phyloP scores from a whole-genome alignment of 768 basidiomycete species.

The Austroboletus eburneus region DNA sequence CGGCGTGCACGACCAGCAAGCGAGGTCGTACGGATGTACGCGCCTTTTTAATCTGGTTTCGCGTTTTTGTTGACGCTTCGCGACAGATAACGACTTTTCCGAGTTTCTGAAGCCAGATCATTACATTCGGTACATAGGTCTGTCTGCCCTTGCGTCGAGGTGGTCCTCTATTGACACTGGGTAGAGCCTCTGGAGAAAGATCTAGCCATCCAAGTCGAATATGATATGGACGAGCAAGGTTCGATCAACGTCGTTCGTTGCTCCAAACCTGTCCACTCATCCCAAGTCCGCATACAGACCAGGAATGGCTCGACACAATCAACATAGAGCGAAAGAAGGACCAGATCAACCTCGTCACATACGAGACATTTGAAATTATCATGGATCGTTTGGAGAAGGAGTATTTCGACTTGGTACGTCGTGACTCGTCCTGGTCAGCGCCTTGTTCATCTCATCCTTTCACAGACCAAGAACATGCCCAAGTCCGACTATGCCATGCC shows the following conservation, averaged over 20 bases:
- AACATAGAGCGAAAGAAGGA: constrained; percentile 81
- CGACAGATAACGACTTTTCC: constrained; percentile 57
- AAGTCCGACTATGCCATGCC: constrained; percentile 85
- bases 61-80: constrained; percentile 16
- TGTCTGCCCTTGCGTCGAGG: constrained; percentile 14
- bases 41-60: constrained; percentile 9
- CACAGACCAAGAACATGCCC: constrained; percentile 87
- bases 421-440: constrained; percentile 2
- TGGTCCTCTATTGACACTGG: constrained; percentile 5
- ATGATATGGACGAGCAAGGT: constrained; percentile 99
- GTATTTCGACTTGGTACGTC: constrained; percentile 89
- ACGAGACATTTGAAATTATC: constrained; percentile 90
- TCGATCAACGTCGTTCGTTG: constrained; percentile 7
- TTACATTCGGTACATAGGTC: constrained; percentile 90
- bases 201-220: constrained; percentile 90
- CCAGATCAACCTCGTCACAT: constrained; percentile 63
- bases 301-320: constrained; percentile 88
- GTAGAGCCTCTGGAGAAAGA: constrained; percentile 91
- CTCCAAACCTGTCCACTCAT: constrained; percentile 5
- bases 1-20: constrained; percentile 61
- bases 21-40: constrained; percentile 72
- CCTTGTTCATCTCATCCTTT: constrained; percentile 1
- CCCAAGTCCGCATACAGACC: constrained; percentile 47
- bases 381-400: constrained; percentile 99
- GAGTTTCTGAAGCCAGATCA: constrained; percentile 76